Evolutionary conservation across 2,329 filamentous ascomycete genomes (phyloP), one percentile per base, ranked within the genome.

Genomic region (Verticillium longisporum): DNA sequence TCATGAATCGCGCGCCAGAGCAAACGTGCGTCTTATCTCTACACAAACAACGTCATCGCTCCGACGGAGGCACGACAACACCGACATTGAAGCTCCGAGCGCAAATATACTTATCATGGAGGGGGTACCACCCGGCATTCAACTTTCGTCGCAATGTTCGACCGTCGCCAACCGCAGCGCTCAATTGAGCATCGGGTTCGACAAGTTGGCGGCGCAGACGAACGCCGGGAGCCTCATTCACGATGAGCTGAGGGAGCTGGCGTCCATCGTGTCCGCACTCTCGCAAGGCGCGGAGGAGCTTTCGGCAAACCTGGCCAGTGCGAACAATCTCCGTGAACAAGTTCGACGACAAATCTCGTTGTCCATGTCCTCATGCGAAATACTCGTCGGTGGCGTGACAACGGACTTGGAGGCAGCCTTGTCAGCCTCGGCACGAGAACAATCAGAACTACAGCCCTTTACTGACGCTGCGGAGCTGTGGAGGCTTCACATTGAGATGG

Each of bases 111-210:
- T 18, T 18, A 53, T 21, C 45, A 53, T 53, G 45, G 45, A 53
- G n/a, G 18, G 45, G 7, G 18, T 33, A 21, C 55, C 32, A 33
- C 32, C 55, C 3, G 32, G 31, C 55, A n/a, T 56, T 38, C 15
- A 53, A 53, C 45, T 53, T 2, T 18, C n/a, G 38, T 15, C 56
- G 13, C 37, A 32, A 50, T 58, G 56, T 38, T 38, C 37, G 34
- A 41, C 56, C 26, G 56, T 45, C 37, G 32, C 56, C n/a, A 58
- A 58, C 32, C 56, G 56, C 6, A 58, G 56, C 56, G 56, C 56
- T 21, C 56, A 38, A 13, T 26, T 58, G 37, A 50, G 37, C 21
- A 38, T 58, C 21, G 36, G 38, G 3, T 38, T 58, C 18, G 56
- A 58, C 26, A 58, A 58, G 56, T 26, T 50, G 21, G 56, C 56